These are phyloP conservation scores for Parietichytrium sp. DNA, from an alignment of 108 stramenopile genomes.

Conservation along the genomic window DNA sequence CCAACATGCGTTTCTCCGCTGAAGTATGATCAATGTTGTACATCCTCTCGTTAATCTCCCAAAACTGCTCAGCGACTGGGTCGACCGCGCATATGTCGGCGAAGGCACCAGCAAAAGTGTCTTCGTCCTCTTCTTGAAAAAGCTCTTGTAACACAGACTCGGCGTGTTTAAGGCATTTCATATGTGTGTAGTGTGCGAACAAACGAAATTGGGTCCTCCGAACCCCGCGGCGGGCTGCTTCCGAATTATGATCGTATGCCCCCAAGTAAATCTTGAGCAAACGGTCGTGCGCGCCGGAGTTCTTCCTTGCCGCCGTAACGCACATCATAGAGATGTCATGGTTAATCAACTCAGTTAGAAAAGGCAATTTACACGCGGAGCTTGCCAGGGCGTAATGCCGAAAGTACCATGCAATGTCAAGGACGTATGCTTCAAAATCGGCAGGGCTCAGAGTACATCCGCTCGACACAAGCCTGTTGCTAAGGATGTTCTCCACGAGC, in stretches of 20 bases:
- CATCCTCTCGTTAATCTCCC: slow-evolving; percentile 27
- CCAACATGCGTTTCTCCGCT: neutral
- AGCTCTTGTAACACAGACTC: neutral
- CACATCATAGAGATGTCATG: slow-evolving; percentile 28
- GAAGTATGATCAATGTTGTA: slow-evolving; percentile 26
- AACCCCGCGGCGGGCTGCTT: neutral
- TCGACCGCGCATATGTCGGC: slow-evolving; percentile 6
- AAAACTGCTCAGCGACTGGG: neutral
- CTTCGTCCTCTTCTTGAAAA: neutral
- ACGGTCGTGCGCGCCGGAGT: neutral
- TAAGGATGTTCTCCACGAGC: slow-evolving; percentile 10
- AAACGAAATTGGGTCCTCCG: neutral
- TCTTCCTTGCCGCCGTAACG: neutral
- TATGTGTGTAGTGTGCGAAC: neutral
- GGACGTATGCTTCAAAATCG: neutral
- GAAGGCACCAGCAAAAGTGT: neutral
- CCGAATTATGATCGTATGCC: neutral
- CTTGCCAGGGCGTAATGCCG: neutral
- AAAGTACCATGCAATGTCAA: neutral
- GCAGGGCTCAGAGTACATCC: neutral
- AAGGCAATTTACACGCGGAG: neutral
- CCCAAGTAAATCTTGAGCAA: neutral
- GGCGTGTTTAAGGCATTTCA: no score
- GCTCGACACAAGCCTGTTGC: neutral
- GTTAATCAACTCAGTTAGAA: slow-evolving; percentile 5